Evolutionary conservation across 345 rosid species (phyloP), one percentile per base, ranked within the genome.

Genomic region (Anastatica hierochuntica): DNA sequence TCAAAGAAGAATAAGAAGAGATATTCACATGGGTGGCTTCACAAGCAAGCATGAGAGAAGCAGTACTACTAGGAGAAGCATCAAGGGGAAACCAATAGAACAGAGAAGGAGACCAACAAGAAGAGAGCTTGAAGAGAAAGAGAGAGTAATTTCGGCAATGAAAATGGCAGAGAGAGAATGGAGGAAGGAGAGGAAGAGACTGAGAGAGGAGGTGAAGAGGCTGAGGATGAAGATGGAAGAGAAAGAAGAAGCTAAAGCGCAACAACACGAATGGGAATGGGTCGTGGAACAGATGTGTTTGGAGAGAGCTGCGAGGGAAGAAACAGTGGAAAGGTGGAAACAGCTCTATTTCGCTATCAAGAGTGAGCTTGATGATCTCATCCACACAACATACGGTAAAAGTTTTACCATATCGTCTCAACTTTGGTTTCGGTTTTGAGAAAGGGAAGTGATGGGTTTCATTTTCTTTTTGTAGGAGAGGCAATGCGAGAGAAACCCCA

Each of bases 261-360:
- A 68, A 3, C 67, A 68, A 19, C 44, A 58, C 11, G 51, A 60
- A 7, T 78, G 78, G 75, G 66, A 52, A 33, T 40, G 74, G 53
- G 41, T 67, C 43, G 59, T 79, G 50, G 89, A 75, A 72, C 81
- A 70, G 52, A 81, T 76, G 83, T 68, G 67, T 60, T 64, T 78
- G 70, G 96, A 87, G 69, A 84, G 85, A 52, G 74, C 78, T 0
- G 47, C 76, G 57, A 53, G 88, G 29, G 94, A 88, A 54, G 85
- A 81, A 40, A 82, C 89, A 13, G 88, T 75, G 36, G 88, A 81
- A 63, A 81, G 74, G 46, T 88, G 96, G 96, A 88, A 88, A 72
- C 81, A 69, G 14, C 84, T 88, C 23, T 88, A 88, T 39, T 85
- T 81, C 34, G 77, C 94, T 62, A 84, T 88, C 67, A 88, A 80